Conservation (phyloP, 345 rosid genomes). For the Anacardium occidentale region DNA sequence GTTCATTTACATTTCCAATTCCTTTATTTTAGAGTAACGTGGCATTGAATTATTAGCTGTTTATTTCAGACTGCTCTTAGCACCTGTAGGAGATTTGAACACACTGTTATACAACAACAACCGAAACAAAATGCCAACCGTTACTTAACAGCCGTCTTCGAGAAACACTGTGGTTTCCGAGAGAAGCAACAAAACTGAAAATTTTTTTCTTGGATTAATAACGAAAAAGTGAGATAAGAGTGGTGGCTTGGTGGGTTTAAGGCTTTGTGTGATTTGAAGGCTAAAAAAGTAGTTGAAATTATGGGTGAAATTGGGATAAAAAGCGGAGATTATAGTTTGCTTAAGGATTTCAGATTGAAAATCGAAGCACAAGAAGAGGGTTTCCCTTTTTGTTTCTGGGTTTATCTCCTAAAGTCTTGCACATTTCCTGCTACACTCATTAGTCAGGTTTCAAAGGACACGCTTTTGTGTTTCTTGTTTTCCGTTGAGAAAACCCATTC, state of each 20-base stretch:
- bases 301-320: constrained; percentile 43
- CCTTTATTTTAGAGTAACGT: neutral
- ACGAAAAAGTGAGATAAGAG: constrained; percentile 12
- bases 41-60: neutral
- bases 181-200: constrained; percentile 7
- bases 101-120: neutral
- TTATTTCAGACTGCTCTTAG: neutral
- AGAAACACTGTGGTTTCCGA: neutral
- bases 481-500: neutral
- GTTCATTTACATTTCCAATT: too few relatives aligned
- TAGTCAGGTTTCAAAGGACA: constrained; percentile 44
- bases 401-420: constrained; percentile 55
- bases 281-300: constrained; percentile 15
- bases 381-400: constrained; percentile 64
- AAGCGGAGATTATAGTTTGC: constrained; percentile 38
- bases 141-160: constrained; percentile 54
- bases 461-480: neutral
- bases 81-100: neutral
- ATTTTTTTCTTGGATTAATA: constrained; percentile 20
- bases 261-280: constrained; percentile 21
- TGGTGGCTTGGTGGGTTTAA: constrained; percentile 18
- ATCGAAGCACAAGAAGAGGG: constrained; percentile 40
- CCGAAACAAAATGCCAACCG: constrained; percentile 51
- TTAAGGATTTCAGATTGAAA: constrained; percentile 48
- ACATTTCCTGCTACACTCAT: constrained; percentile 50